phyloP scores from a whole-genome alignment of 768 basidiomycete genomes.

The Phaeolepiota aurea region DNA sequence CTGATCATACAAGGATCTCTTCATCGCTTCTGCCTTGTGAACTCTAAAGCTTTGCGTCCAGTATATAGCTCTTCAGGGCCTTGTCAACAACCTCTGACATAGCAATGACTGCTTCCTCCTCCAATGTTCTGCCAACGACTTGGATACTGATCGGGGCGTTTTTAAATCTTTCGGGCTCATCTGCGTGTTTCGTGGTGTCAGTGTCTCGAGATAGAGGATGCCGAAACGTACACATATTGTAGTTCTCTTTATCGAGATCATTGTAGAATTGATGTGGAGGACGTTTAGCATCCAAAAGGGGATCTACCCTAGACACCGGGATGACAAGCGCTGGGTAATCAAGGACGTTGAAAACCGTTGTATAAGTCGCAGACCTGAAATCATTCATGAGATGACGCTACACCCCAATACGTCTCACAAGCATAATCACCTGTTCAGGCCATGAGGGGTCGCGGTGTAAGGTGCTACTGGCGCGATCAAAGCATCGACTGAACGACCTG shows the following conservation, averaged over 20 bases:
- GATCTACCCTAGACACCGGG: constrained; percentile 59
- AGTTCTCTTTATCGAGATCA: constrained; percentile 36
- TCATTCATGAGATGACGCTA: neutral
- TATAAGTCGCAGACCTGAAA: constrained; percentile 41
- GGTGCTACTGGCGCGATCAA: constrained; percentile 61
- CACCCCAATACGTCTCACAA: constrained; percentile 1
- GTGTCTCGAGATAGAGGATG: neutral
- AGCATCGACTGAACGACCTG: constrained; percentile 69
- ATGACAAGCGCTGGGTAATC: constrained; percentile 58
- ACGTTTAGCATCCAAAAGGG: constrained; percentile 36
- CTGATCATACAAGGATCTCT: no score
- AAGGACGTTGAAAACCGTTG: constrained; percentile 58
- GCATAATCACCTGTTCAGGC: constrained; percentile 36
- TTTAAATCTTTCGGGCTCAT: constrained; percentile 45
- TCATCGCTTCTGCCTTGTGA: no score
- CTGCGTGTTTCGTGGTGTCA: constrained; percentile 24
- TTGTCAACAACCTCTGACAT: constrained; percentile 60
- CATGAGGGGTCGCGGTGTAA: constrained; percentile 57
- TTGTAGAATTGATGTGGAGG: constrained; percentile 39
- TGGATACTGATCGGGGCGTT: constrained; percentile 61
- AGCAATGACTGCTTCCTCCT: constrained; percentile 68
- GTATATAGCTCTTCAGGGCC: no score
- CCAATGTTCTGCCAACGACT: constrained; percentile 58
- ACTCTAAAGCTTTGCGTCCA: no score
- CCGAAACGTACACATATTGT: constrained; percentile 44